Base-by-base conservation (phyloP, 1,284 basidiomycete species). In the Irpex sp. region DNA sequence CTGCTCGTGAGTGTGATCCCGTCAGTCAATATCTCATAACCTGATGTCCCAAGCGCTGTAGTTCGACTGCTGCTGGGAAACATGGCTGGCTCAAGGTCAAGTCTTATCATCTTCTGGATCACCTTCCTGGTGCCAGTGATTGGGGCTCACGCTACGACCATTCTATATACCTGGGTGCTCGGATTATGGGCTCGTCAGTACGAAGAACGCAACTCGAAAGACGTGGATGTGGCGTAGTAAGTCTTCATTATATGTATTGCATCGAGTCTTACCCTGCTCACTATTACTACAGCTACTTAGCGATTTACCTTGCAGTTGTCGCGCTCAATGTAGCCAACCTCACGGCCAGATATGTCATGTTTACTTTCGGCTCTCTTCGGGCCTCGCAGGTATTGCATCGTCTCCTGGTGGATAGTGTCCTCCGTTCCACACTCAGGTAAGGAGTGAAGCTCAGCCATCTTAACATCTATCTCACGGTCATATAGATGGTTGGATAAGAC, bases 381-480 rank as follows among this genome's bases (percentile, higher is more conserved):
- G 88, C 88, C 2, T 87, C 86, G 6, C 78, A 80, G 58, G 72
- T 70, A 17, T 80, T 90, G 9, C 89, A 90, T 67, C 70, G 74
- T 50, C 75, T 74, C 43, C 79, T 91, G 37, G 72, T 89, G 17
- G 72, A 81, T 49, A 77, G 79, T 9, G 77, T 89, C 17, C 78
- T 88, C 17, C 79, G 80, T 11, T 79, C 85, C 0, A 84, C 83
- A 6, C 71, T 84, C 61, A 77, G 83, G 70, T 78, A 60, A 21
- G 4, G 9, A 26, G 15, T 56, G 21, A 19, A 21, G 13, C 13
- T 11, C 17, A 3, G 37, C 13, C 19, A 53, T 3, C 31, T 55
- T 26, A 15, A 4, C 39, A 33, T 59, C 19, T n/a, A 35, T 19
- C 7, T 21, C 4, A 13, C 21, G 5, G 21, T 26, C 17, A 53